Conservation (phyloP, 345 rosid species). For the Clausena lansium region DNA sequence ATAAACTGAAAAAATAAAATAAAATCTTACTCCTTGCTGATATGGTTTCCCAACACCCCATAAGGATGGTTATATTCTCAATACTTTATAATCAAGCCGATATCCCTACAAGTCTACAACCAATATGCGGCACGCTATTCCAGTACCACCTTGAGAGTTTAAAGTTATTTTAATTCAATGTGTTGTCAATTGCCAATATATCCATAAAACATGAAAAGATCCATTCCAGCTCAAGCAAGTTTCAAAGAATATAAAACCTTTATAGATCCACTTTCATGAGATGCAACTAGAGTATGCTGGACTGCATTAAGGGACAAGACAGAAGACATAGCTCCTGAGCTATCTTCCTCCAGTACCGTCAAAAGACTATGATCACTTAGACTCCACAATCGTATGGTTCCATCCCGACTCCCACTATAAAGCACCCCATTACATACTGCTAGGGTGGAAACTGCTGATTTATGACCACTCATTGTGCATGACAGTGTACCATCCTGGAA, state of each 20-base stretch:
- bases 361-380: conserved; percentile 74
- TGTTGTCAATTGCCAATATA: not conserved
- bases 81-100: not conserved
- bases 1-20: not conserved
- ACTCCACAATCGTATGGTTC: conserved; percentile 82
- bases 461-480: conserved; percentile 86
- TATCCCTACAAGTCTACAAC: not conserved
- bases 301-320: conserved; percentile 56
- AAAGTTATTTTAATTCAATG: conserved; percentile 1
- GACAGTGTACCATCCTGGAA: conserved; percentile 64
- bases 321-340: conserved; percentile 47
- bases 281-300: conserved; percentile 51
- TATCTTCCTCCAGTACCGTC: conserved; percentile 67
- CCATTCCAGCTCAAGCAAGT: conserved; percentile 10
- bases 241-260: conserved; percentile 44
- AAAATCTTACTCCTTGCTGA: not conserved
- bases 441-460: conserved; percentile 78
- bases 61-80: not conserved
- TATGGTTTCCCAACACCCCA: not conserved
- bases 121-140: not conserved
- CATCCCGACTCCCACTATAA: conserved; percentile 97
- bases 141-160: not conserved
- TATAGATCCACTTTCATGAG: conserved; percentile 73
- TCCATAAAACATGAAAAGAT: not conserved
- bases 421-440: conserved; percentile 59